Percentiles rank a stretch among this genome's conserved stretches.
Conservation (phyloP, 495 filamentous ascomycete species). For the Podospora pseudoanserina region DNA sequence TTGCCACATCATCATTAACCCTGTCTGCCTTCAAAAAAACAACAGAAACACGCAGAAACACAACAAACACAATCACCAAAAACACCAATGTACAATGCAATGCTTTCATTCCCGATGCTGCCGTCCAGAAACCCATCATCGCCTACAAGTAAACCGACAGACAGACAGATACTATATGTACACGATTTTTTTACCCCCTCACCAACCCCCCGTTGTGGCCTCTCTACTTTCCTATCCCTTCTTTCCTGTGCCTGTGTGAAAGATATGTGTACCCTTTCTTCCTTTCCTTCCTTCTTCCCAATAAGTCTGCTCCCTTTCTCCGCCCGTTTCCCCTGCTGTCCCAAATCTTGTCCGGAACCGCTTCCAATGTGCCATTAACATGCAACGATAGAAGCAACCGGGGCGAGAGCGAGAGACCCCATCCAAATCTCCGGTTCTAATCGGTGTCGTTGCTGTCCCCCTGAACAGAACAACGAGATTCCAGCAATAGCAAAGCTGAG, state of each 20-base stretch:
- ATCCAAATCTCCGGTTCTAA: background rate
- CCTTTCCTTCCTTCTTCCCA: background rate
- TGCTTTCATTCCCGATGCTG: slow-evolving; percentile 24
- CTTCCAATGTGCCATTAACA: slow-evolving; percentile 7
- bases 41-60: background rate
- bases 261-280: slow-evolving; percentile 9
- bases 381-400: slow-evolving; percentile 12
- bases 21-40: background rate
- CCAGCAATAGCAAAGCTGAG: background rate
- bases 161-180: slow-evolving; percentile 26
- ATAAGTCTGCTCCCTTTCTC: slow-evolving; percentile 4
- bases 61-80: background rate
- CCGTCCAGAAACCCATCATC: slow-evolving; percentile 16
- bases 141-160: slow-evolving; percentile 9
- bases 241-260: background rate
- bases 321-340: slow-evolving; percentile 16
- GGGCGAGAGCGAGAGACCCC: background rate
- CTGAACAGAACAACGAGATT: background rate
- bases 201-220: background rate
- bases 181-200: slow-evolving; percentile 11
- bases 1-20: background rate
- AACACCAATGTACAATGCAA: slow-evolving; percentile 14
- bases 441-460: background rate
- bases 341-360: background rate
- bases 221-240: slow-evolving; percentile 2